Base-by-base conservation (phyloP, 73 alveolate species). In the Symbiodinium pilosum region DNA sequence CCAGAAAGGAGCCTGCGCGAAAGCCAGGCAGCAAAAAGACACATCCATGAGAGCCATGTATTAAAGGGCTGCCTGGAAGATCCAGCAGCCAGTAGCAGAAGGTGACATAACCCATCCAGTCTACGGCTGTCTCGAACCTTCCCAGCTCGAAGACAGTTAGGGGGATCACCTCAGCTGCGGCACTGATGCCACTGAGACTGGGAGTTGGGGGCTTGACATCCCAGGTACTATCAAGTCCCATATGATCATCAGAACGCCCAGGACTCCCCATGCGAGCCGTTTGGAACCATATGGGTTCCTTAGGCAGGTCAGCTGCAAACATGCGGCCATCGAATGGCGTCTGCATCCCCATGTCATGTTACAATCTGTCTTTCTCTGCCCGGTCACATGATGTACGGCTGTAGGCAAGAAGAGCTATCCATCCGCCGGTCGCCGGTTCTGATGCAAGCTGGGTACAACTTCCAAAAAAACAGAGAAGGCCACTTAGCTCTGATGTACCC, bases 271-370 rank as follows among this genome's bases (percentile, higher is more conserved):
- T 4, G 89, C 97, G 30, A 91, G 56, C 30, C 97, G 87, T 21
- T 52, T 68, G 52, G 42, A 3, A 7, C 97, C 97, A n/a, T 91
- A 91, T 8, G 97, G 97, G 42, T 91, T 91, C 97, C 97, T 91
- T 38, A 28, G 56, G 11, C 32, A 26, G 24, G 38, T 26, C 38
- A n/a, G n/a, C n/a, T n/a, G n/a, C n/a, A n/a, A n/a, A n/a, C n/a
- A n/a, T n/a, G n/a, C n/a, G n/a, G n/a, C n/a, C n/a, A n/a, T n/a
- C n/a, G n/a, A n/a, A n/a, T n/a, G n/a, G n/a, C n/a, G n/a, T n/a
- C n/a, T n/a, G n/a, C n/a, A n/a, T n/a, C n/a, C n/a, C n/a, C n/a
- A n/a, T n/a, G n/a, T n/a, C n/a, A n/a, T n/a, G n/a, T n/a, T n/a
- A n/a, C n/a, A n/a, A n/a, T n/a, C n/a, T n/a, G n/a, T n/a, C n/a